Conservation (phyloP, 2,329 filamentous ascomycete species). For the Apiospora malaysiana region DNA sequence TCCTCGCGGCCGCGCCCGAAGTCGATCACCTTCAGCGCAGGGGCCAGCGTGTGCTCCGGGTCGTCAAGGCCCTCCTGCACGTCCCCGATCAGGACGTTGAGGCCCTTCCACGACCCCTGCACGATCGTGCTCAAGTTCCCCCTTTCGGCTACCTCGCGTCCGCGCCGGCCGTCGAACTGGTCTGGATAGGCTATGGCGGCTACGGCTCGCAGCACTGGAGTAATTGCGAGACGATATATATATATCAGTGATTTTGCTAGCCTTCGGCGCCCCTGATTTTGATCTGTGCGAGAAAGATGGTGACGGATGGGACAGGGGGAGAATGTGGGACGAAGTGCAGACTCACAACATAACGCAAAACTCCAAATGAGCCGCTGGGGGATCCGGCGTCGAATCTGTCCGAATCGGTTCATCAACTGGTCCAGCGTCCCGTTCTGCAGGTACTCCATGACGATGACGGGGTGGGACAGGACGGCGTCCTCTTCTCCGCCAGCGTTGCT, state of each 20-base stretch:
- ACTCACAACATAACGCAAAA: neutral
- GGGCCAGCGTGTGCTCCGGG: neutral
- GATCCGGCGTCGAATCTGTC: neutral
- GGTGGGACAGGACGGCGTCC: neutral
- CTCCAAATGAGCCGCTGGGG: neutral
- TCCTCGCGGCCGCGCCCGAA: neutral
- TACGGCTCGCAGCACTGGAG: neutral
- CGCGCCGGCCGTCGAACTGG: slow-evolving; percentile 4
- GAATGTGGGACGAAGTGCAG: no score
- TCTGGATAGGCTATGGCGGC: neutral
- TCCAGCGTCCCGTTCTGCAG: neutral
- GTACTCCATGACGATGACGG: slow-evolving; percentile 6
- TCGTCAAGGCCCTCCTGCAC: neutral
- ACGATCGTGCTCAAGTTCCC: neutral
- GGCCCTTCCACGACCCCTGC: neutral
- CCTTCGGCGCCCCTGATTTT: no score
- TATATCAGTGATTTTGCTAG: neutral
- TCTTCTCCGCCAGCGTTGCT: no score
- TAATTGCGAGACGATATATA: neutral
- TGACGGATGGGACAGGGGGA: neutral
- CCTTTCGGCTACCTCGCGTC: neutral
- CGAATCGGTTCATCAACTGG: neutral
- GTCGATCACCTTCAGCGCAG: neutral
- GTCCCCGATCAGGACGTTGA: neutral
- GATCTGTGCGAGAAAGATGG: neutral